phyloP scores from a whole-genome alignment of 306 rosid species.

The Rosa multiflora region DNA sequence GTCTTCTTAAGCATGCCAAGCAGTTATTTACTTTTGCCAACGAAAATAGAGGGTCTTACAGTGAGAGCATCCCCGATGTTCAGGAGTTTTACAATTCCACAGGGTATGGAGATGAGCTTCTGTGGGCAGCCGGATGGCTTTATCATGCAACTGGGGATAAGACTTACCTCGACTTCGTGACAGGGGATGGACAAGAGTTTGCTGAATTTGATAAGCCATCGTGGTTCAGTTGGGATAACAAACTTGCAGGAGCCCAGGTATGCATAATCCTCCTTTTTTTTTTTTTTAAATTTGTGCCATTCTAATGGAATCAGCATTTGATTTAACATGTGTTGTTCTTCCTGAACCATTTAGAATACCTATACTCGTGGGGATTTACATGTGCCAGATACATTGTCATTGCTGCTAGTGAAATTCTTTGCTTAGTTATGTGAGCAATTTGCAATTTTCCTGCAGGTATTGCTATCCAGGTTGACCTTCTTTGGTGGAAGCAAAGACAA shows the following conservation, averaged over 20 bases:
- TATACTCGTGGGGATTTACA: constrained; percentile 7
- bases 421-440: not conserved
- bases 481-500: constrained; percentile 54
- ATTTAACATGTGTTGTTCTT: constrained; percentile 11
- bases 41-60: constrained; percentile 49
- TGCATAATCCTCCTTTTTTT: not conserved
- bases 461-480: constrained; percentile 83
- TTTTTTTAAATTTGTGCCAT: not conserved
- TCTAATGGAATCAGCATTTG: not conserved
- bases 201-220: constrained; percentile 81
- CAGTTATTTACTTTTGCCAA: constrained; percentile 83
- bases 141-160: constrained; percentile 84
- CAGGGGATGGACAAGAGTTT: constrained; percentile 61
- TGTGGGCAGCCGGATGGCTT: constrained; percentile 99
- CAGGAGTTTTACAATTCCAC: constrained; percentile 77
- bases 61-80: constrained; percentile 71
- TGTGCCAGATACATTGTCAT: not conserved
- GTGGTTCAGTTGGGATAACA: constrained; percentile 99
- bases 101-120: constrained; percentile 91
- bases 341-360: constrained; percentile 1
- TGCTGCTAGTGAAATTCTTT: not conserved
- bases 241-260: constrained; percentile 95
- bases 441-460: constrained; percentile 60
- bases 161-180: constrained; percentile 65
- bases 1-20: constrained; percentile 81